Conservation (phyloP, 2,329 filamentous ascomycete species). For the Taxawa tesnikishii region DNA sequence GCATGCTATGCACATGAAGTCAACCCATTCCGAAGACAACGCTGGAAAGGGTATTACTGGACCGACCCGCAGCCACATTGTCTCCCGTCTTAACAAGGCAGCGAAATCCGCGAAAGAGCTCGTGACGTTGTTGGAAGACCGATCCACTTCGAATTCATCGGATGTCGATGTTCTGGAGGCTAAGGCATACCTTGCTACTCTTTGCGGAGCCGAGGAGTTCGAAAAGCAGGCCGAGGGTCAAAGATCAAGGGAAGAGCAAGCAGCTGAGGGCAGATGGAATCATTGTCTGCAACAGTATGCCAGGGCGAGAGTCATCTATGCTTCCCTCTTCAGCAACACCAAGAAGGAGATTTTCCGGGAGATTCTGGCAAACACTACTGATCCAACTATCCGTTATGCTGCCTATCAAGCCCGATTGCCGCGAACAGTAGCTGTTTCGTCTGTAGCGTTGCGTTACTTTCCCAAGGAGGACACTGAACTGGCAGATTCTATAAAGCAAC, state of each 20-base stretch:
- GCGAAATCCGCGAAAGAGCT: constrained; percentile 57
- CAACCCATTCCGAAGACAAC: constrained; percentile 64
- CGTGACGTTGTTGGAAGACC: constrained; percentile 52
- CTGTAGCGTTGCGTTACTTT: constrained; percentile 70
- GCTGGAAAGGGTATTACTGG: constrained; percentile 61
- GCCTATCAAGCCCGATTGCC: constrained; percentile 86
- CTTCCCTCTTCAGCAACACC: constrained; percentile 52
- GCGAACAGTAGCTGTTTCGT: constrained; percentile 67
- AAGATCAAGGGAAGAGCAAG: constrained; percentile 21
- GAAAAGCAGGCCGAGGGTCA: constrained; percentile 58
- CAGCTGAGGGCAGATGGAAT: constrained; percentile 52
- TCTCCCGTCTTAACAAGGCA: constrained; percentile 76
- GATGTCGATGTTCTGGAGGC: constrained; percentile 70
- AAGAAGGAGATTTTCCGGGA: constrained; percentile 77
- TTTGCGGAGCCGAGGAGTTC: constrained; percentile 67
- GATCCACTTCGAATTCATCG: constrained; percentile 50
- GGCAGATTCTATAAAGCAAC: constrained; percentile 52
- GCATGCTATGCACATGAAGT: constrained; percentile 89
- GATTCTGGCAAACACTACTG: constrained; percentile 70
- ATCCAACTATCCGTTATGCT: constrained; percentile 87
- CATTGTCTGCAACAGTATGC: constrained; percentile 64
- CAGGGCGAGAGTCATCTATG: constrained; percentile 70
- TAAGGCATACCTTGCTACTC: constrained; percentile 65
- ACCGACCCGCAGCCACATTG: constrained; percentile 72
- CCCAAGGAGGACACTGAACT: constrained; percentile 51